phyloP scores from a whole-genome alignment of 2,329 filamentous ascomycete genomes.

The Mycocentrospora acerina region DNA sequence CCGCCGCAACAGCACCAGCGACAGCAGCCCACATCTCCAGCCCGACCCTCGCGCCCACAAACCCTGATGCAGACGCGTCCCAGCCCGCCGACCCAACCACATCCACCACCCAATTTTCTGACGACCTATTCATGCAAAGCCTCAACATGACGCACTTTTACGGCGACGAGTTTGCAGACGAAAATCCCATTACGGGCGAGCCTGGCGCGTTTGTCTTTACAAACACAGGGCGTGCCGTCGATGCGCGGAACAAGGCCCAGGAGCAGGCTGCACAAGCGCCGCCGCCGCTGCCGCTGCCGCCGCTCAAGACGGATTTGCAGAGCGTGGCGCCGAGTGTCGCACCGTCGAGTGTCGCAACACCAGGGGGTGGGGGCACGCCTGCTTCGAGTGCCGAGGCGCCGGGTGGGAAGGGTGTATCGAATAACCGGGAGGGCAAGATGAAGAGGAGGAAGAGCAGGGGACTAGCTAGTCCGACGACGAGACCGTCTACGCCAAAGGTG shows the following conservation, averaged over 20 bases:
- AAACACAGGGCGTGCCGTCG: constrained; percentile 45
- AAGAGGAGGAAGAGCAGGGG: constrained; percentile 44
- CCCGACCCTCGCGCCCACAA: constrained; percentile 26
- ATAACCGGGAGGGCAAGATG: constrained; percentile 31
- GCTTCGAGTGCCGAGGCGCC: constrained; percentile 14
- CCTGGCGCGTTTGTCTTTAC: constrained; percentile 63
- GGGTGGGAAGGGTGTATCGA: constrained; percentile 29
- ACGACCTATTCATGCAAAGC: constrained; percentile 47
- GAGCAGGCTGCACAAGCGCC: constrained; percentile 24
- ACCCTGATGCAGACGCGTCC: constrained; percentile 24
- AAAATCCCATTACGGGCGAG: constrained; percentile 63
- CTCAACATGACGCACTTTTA: constrained; percentile 55
- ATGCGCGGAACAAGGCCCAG: constrained; percentile 43
- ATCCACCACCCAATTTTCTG: constrained; percentile 26
- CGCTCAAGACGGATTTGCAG: constrained; percentile 21
- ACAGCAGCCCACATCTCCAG: constrained; percentile 35
- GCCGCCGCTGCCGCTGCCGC: constrained; percentile 13
- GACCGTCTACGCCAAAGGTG: too few relatives aligned
- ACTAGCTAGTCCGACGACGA: constrained; percentile 36
- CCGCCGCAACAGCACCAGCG: constrained; percentile 35
- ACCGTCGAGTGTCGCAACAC: constrained; percentile 32
- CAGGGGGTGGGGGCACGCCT: constrained; percentile 24
- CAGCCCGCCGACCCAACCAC: constrained; percentile 13
- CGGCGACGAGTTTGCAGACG: constrained; percentile 64
- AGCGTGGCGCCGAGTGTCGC: constrained; percentile 18